Conservation (phyloP, 331 rosid genomes). For the Spiraea crenata region DNA sequence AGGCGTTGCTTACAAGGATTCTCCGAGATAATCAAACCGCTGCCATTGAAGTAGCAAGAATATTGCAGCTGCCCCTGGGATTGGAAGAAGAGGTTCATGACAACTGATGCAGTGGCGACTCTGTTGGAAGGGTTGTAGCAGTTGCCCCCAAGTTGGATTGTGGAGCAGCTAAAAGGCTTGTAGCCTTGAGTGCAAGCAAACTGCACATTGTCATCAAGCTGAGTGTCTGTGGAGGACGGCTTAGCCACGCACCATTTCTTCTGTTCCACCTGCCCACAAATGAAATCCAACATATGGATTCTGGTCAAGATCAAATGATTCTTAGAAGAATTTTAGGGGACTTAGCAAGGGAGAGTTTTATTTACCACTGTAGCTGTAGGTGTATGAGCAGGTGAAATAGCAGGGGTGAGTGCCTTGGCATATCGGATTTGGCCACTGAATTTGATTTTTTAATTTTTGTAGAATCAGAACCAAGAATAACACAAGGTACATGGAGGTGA, state of each 20-base stretch:
- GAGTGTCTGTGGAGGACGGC: constrained; percentile 2
- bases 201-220: neutral
- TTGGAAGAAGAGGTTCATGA: constrained; percentile 15
- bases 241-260: constrained; percentile 7
- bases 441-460: no score
- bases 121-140: constrained; percentile 14
- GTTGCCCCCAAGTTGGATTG: neutral
- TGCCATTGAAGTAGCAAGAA: constrained; percentile 2
- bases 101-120: neutral
- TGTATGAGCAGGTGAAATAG: no score
- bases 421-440: no score
- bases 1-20: neutral
- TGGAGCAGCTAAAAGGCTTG: neutral
- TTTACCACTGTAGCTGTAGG: no score
- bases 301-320: no score
- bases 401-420: no score
- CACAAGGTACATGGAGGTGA: no score
- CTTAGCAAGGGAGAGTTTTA: no score
- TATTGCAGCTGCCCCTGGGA: neutral
- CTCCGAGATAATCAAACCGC: neutral
- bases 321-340: no score
- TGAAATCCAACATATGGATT: no score
- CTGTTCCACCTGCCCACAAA: no score
- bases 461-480: no score
- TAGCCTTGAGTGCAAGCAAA: neutral